Conservation (phyloP, 441 rosid species). For the Adansonia grandidieri region DNA sequence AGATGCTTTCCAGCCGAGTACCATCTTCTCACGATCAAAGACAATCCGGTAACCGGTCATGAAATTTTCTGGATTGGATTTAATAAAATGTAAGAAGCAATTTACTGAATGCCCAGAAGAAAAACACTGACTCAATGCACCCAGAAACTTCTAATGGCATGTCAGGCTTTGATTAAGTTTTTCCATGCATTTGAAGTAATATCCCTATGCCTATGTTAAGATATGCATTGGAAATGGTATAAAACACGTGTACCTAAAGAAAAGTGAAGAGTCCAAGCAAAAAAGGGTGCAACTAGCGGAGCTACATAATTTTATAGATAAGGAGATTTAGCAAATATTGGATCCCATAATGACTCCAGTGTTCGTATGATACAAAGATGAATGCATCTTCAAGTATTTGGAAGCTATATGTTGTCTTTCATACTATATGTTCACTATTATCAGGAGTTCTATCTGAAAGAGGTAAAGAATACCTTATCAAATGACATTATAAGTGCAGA, state of each 20-base stretch:
- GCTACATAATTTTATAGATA: not conserved
- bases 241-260: too few relatives aligned
- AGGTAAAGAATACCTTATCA: not conserved
- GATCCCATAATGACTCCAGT: not conserved
- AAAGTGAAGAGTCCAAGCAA: too few relatives aligned
- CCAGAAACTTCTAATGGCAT: not conserved
- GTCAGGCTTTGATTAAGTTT: not conserved
- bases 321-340: not conserved
- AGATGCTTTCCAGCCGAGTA: slow-evolving; percentile 83
- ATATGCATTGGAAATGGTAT: too few relatives aligned
- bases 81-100: slow-evolving; percentile 14
- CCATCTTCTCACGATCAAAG: slow-evolving; percentile 74
- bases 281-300: too few relatives aligned
- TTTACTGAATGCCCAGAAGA: not conserved
- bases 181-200: too few relatives aligned
- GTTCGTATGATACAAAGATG: not conserved
- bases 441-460: not conserved
- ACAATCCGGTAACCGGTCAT: slow-evolving; percentile 83
- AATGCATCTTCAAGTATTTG: not conserved
- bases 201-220: too few relatives aligned
- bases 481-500: not conserved
- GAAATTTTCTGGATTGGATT: slow-evolving; percentile 73
- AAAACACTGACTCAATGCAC: not conserved
- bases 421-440: not conserved
- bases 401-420: not conserved